Conservation (phyloP, 2,329 filamentous ascomycete genomes). For the Sporothrix sp. region DNA sequence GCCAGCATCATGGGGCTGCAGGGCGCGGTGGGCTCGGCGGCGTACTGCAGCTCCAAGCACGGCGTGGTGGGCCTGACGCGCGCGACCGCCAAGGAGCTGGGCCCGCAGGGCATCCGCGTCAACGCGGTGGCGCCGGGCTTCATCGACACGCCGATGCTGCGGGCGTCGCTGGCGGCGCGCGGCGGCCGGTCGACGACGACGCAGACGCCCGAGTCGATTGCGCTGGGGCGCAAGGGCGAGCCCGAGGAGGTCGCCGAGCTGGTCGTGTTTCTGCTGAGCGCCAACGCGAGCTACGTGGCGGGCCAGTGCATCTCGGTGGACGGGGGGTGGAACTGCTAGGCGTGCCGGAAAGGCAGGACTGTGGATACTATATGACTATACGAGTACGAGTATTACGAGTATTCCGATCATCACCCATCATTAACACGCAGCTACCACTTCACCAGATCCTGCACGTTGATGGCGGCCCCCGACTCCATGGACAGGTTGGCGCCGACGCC, state of each 20-base stretch:
- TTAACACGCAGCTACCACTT: neutral
- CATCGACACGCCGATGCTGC: conserved; percentile 15
- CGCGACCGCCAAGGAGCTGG: conserved; percentile 29
- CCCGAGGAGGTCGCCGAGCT: conserved; percentile 41
- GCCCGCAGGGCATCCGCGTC: conserved; percentile 33
- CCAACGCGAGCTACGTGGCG: conserved; percentile 10
- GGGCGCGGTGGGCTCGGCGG: conserved; percentile 27
- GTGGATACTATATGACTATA: too few relatives aligned
- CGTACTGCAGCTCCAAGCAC: conserved; percentile 31
- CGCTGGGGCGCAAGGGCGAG: conserved; percentile 30
- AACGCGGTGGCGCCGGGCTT: conserved; percentile 25
- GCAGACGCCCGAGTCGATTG: conserved; percentile 23
- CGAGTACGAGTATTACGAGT: too few relatives aligned
- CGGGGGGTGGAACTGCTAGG: conserved; percentile 14
- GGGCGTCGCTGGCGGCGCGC: neutral
- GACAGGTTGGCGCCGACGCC: conserved; percentile 51
- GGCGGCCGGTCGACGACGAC: conserved; percentile 24
- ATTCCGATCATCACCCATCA: too few relatives aligned
- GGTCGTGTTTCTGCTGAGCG: conserved; percentile 33
- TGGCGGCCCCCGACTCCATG: conserved; percentile 45
- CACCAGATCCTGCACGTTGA: conserved; percentile 45
- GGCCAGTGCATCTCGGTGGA: conserved; percentile 15
- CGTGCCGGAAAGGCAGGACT: too few relatives aligned
- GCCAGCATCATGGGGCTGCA: conserved; percentile 15
- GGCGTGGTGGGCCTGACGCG: conserved; percentile 30